These are phyloP conservation scores for Aspergillus thermomutatus DNA, from an alignment of 2,329 filamentous ascomycete species.

Conservation along the genomic window DNA sequence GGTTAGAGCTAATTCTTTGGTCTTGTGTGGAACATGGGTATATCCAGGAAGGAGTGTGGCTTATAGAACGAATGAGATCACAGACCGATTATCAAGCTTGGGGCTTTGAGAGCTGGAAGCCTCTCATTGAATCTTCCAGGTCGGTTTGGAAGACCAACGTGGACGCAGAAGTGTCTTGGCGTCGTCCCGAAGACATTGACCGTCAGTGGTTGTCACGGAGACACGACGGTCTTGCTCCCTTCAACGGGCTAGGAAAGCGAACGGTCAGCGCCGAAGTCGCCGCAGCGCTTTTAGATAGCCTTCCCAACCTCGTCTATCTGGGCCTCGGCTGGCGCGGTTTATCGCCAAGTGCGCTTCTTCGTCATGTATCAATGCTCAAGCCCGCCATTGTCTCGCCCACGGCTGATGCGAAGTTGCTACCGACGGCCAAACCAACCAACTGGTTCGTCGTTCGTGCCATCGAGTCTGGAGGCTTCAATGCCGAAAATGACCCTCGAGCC, in stretches of 20 bases:
- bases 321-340: conserved; percentile 35
- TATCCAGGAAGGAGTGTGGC: conserved; percentile 38
- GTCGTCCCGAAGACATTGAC: conserved; percentile 22
- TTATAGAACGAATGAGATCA: conserved; percentile 34
- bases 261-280: conserved; percentile 60
- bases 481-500: conserved; percentile 44
- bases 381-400: conserved; percentile 7
- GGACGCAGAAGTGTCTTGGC: conserved; percentile 35
- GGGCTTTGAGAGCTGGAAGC: conserved; percentile 42
- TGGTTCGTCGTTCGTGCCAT: conserved; percentile 48
- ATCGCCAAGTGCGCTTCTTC: conserved; percentile 29
- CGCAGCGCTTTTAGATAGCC: conserved; percentile 52
- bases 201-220: conserved; percentile 11
- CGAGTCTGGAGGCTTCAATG: conserved; percentile 47
- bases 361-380: conserved; percentile 19
- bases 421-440: conserved; percentile 30
- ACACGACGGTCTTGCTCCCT: conserved; percentile 20
- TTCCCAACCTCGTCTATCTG: conserved; percentile 45
- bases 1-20: conserved; percentile 51
- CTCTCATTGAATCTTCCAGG: conserved; percentile 25
- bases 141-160: conserved; percentile 34
- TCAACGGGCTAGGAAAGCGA: conserved; percentile 40
- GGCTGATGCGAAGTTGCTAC: conserved; percentile 21
- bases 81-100: conserved; percentile 29
- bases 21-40: conserved; percentile 48